Evolutionary conservation across 108 stramenopile genomes (phyloP), one percentile per base, ranked within the genome.

Genomic region (Chaetoceros muelleri): DNA sequence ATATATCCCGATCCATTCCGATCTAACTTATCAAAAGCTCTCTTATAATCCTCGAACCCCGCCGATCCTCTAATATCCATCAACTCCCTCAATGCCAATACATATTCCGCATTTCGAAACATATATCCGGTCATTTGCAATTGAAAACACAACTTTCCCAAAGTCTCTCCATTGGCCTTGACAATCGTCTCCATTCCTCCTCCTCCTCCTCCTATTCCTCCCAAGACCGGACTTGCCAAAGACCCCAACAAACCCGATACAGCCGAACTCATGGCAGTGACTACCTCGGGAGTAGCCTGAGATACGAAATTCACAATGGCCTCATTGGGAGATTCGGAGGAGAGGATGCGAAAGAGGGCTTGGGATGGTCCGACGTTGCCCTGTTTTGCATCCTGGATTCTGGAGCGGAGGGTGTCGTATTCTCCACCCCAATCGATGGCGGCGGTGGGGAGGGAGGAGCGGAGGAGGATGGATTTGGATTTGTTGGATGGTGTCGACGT

Each of bases 91-190:
- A 94, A 52, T 0, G 93, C 93, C 55, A 94, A 30, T 23, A 90
- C 93, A 60, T 94, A 94, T 60, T 94, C 93, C 0, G 85, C 93
- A 60, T 94, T 94, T 8, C 93, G 85, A 48, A 90, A 90, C 87
- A 94, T 79, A 63, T 87, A 89, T 7, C 80, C 93, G 2, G 87
- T 94, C 89, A 94, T 94, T 67, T 86, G 84, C 18, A 94, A 58
- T 61, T 87, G 89, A 60, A 89, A 87, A 66, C 85, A 90, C 7
- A 81, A 62, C 17, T 75, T 80, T 0, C 75, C 82, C 23, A 93
- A 66, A 57, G 85, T 87, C 34, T 93, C 92, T 17, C 84, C 78
- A 13, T 65, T 72, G 0, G 85, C 79, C 55, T 80, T 81, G 49
- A 88, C 84, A 18, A 82, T 58, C 0, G 70, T 66, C 49, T 90